These are phyloP conservation scores for Panicum virgatum DNA, from an alignment of 202 grass and related monocot species.

Conservation along the genomic window DNA sequence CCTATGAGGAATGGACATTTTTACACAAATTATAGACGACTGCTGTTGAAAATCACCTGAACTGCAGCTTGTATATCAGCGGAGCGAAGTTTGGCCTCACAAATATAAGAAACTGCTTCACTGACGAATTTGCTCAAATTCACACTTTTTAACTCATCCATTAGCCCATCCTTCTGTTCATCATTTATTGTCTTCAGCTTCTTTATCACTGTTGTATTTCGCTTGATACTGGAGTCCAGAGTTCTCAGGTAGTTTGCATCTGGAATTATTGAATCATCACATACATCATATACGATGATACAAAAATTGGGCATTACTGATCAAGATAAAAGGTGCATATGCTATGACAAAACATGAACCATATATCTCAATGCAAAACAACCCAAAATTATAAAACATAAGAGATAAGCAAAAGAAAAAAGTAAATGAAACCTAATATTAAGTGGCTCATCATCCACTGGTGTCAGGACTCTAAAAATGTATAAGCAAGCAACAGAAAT, in stretches of 20 bases:
- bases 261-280: constrained; percentile 50
- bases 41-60: constrained; percentile 63
- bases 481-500: constrained; percentile 7
- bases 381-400: constrained; percentile 8
- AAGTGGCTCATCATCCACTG: not conserved
- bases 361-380: constrained; percentile 12
- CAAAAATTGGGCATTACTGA: not conserved
- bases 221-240: constrained; percentile 91
- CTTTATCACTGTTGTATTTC: constrained; percentile 90
- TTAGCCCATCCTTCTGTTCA: constrained; percentile 79
- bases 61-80: constrained; percentile 97
- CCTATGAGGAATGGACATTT: not conserved
- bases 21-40: not conserved
- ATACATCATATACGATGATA: constrained; percentile 2
- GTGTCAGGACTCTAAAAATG: not conserved
- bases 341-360: constrained; percentile 20
- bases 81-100: constrained; percentile 94
- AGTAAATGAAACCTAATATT: constrained; percentile 13
- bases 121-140: constrained; percentile 99
- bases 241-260: constrained; percentile 91
- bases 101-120: constrained; percentile 95
- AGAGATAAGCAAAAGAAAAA: constrained; percentile 9
- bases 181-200: constrained; percentile 96
- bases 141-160: constrained; percentile 94
- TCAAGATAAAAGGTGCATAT: constrained; percentile 18